Evolutionary conservation across 768 basidiomycete species (phyloP).

Genomic region (Lactifluus hygrophoroides): DNA sequence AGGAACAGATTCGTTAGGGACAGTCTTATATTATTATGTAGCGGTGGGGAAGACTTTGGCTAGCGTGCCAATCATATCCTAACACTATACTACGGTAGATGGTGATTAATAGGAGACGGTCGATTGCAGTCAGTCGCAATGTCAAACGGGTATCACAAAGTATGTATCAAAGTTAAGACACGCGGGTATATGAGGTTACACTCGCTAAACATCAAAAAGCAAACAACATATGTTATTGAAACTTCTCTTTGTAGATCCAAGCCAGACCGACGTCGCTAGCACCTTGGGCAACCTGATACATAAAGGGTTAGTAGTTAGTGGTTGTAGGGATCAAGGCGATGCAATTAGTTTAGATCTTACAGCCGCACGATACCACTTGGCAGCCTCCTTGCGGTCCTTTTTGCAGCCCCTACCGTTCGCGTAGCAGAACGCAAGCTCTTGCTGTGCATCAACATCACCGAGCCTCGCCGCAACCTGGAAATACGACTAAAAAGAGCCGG

Average conservation of each 20-base stretch:
- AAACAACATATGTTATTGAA: constrained; percentile 25
- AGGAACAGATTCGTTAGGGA: no score
- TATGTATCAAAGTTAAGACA: not conserved
- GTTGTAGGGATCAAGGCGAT: not conserved
- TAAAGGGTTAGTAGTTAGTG: not conserved
- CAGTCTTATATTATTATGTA: no score
- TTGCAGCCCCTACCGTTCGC: constrained; percentile 85
- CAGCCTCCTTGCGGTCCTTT: constrained; percentile 79
- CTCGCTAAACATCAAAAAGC: not conserved
- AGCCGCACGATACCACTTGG: constrained; percentile 87
- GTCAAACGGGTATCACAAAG: not conserved
- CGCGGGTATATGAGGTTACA: not conserved
- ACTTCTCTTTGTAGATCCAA: constrained; percentile 92
- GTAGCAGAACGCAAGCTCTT: constrained; percentile 76
- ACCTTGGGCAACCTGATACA: constrained; percentile 51
- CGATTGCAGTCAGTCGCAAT: not conserved
- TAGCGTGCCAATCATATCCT: not conserved
- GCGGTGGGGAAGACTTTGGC: no score
- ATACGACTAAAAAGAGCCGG: constrained; percentile 47
- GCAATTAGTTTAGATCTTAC: constrained; percentile 32
- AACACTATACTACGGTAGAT: not conserved
- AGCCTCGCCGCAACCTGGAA: constrained; percentile 76
- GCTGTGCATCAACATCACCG: constrained; percentile 82
- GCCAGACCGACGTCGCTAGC: constrained; percentile 76
- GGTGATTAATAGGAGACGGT: not conserved